Percentiles rank a stretch among this genome's conserved stretches.
Evolutionary conservation across 2,329 filamentous ascomycete species (phyloP).

Genomic region (Colletotrichum plurivorum): DNA sequence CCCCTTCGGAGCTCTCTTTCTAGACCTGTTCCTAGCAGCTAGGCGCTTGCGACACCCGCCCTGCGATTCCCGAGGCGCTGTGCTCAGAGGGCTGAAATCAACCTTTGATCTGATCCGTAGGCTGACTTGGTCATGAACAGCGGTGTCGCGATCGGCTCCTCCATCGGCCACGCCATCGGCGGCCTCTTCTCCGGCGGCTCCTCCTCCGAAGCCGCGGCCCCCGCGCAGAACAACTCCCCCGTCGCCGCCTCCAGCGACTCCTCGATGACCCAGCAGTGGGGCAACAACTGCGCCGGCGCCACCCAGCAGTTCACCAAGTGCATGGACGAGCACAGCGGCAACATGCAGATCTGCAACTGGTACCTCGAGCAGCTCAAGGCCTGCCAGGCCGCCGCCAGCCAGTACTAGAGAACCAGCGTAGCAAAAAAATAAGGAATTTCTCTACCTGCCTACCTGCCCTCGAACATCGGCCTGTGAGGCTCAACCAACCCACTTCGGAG

Average conservation of each 20-base stretch:
- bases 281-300: conserved; percentile 82
- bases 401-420: conserved; percentile 65
- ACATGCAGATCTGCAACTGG: conserved; percentile 97
- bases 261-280: conserved; percentile 59
- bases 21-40: background rate
- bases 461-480: no score
- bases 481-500: no score
- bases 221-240: conserved; percentile 55
- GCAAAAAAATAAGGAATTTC: no score
- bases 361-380: conserved; percentile 98
- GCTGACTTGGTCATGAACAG: conserved; percentile 60
- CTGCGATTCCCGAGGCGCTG: no score
- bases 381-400: conserved; percentile 83
- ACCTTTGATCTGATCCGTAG: no score
- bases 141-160: conserved; percentile 96
- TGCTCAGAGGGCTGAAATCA: no score
- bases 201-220: conserved; percentile 63
- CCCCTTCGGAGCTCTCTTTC: background rate
- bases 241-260: conserved; percentile 65
- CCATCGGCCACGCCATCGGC: conserved; percentile 94
- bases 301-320: conserved; percentile 92
- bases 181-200: conserved; percentile 86
- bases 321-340: conserved; percentile 94
- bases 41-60: no score
- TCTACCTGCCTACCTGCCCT: no score